Conservation (phyloP, 352 stramenopile genomes). For the Phytophthora tentaculata region DNA sequence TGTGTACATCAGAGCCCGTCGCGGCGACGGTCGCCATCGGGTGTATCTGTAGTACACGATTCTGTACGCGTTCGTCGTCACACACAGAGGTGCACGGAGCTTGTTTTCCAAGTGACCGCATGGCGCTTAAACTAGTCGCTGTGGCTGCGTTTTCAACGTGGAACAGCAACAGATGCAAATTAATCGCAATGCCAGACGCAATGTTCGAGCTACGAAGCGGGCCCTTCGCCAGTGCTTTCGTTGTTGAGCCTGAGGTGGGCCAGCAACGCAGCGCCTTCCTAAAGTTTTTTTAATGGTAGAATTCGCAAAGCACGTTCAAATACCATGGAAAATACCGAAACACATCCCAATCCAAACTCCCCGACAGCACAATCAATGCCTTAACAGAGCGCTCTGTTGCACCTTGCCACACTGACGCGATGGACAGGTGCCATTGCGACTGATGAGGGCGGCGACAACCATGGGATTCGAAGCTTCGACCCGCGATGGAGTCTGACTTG, state of each 20-base stretch:
- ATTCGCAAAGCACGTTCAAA: slow-evolving; percentile 18
- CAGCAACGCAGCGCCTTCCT: slow-evolving; percentile 22
- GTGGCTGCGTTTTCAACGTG: slow-evolving; percentile 16
- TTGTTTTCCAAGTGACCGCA: slow-evolving; percentile 30
- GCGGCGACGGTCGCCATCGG: neutral
- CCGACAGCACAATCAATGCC: slow-evolving; percentile 20
- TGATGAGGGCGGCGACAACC: slow-evolving; percentile 14
- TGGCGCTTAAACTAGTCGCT: slow-evolving; percentile 21
- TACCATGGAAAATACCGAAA: slow-evolving; percentile 23
- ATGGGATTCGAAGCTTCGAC: slow-evolving; percentile 10
- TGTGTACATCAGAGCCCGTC: neutral
- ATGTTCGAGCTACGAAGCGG: neutral
- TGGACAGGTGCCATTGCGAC: slow-evolving; percentile 6
- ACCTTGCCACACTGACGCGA: slow-evolving; percentile 1
- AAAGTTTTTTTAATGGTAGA: slow-evolving; percentile 14
- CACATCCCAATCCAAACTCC: slow-evolving; percentile 23
- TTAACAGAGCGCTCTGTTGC: slow-evolving; percentile 1
- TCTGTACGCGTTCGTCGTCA: neutral
- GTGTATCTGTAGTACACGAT: too few species aligned
- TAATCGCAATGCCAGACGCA: neutral
- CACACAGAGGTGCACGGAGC: neutral
- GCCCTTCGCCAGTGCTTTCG: slow-evolving; percentile 17
- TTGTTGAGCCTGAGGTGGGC: slow-evolving; percentile 14
- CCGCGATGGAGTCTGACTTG: slow-evolving; percentile 7
- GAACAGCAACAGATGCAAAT: slow-evolving; percentile 11